Conservation (phyloP, 2,329 filamentous ascomycete genomes). For the Periconia macrospinosa region DNA sequence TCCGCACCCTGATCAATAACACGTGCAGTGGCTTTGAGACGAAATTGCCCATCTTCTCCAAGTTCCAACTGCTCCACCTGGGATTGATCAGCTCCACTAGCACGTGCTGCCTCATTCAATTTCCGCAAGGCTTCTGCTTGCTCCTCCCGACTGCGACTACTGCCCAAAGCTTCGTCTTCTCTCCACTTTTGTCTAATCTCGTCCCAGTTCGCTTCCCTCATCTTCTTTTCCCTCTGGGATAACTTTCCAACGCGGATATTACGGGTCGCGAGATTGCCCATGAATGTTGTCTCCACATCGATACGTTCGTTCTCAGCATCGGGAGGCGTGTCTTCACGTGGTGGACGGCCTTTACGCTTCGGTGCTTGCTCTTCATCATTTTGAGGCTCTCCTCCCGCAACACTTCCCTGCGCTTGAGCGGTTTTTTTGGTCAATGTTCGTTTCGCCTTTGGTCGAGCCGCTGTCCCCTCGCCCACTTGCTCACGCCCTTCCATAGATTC, state of each 20-base stretch:
- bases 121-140: constrained; percentile 16
- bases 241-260: constrained; percentile 67
- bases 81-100: constrained; percentile 9
- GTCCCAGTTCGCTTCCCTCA: constrained; percentile 66
- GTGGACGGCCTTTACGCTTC: constrained; percentile 29
- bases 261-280: constrained; percentile 72
- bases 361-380: constrained; percentile 12
- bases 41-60: constrained; percentile 68
- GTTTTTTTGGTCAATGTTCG: constrained; percentile 16
- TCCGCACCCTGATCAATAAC: constrained; percentile 69
- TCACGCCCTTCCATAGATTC: constrained; percentile 12
- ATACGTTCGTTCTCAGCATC: constrained; percentile 53
- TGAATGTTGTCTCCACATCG: constrained; percentile 67
- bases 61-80: constrained; percentile 59
- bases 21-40: constrained; percentile 69
- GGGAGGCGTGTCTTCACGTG: constrained; percentile 34
- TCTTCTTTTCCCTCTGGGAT: constrained; percentile 72
- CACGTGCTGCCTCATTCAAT: constrained; percentile 13
- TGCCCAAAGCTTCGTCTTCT: constrained; percentile 27
- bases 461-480: constrained; percentile 9
- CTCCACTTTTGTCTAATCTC: constrained; percentile 48
- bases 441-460: constrained; percentile 15
- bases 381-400: constrained; percentile 2
- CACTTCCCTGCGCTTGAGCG: constrained; percentile 10
- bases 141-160: constrained; percentile 21